Evolutionary conservation across 371 early-diverging fungal species (phyloP), one percentile per base, ranked within the genome.

Genomic region (Mortierella sp.): DNA sequence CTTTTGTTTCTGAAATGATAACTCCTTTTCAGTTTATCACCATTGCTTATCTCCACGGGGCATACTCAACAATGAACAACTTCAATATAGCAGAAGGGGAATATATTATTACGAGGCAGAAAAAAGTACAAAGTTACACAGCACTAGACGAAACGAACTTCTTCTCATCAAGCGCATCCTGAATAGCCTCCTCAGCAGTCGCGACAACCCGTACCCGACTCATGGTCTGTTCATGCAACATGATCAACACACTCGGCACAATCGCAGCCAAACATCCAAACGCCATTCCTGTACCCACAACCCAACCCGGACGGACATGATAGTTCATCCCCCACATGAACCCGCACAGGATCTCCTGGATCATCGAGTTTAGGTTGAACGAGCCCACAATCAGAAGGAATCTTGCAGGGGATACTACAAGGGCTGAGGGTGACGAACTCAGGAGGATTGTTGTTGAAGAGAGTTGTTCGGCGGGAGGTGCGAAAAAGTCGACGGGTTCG

Each of bases 281-380:
- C 12, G 80, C 86, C 77, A 82, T 79, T 2, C 86, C 86, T 24
- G 72, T 74, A 6, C 82, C 82, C 1, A 79, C 75, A 4, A 82
- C 82, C 82, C 82, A 82, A 3, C 79, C 77, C 0, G 86, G 86
- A 1, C 86, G 82, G 1, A 82, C 80, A 75, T 76, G 80, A 38
- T 86, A 86, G 55, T 75, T 79, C 82, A 82, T 79, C 7, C 86
- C 86, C 86, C 86, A 86, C 86, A 86, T 86, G 71, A 86, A 79
- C 43, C 86, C 86, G 24, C 86, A 82, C 32, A 86, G 71, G 8
- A 86, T 51, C 44, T 86, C 86, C 71, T 86, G 86, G 38, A 86
- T 75, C 43, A 82, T 72, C 58, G 86, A 86, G 76, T 82, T 86
- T 1, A 86, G 21, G 43, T 86, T 86, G 71, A 86, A 86, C 29